Evolutionary conservation across 257 asterid species (phyloP).

Genomic region (Capsicum rhomboideum): DNA sequence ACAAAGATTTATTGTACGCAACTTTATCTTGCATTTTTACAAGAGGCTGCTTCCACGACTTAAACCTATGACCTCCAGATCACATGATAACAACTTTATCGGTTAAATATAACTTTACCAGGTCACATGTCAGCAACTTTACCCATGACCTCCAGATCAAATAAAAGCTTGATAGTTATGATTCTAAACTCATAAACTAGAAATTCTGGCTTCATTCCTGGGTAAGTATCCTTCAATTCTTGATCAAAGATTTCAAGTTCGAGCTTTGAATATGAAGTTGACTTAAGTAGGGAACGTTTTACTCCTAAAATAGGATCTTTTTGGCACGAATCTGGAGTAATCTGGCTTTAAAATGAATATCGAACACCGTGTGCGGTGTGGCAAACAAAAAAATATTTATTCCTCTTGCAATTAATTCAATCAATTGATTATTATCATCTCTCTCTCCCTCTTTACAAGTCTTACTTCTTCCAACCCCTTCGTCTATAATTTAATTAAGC

Average conservation of each 20-base stretch:
- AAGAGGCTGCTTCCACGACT: too few species aligned
- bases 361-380: neutral
- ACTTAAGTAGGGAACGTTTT: neutral
- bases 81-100: too few species aligned
- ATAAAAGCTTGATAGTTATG: too few species aligned
- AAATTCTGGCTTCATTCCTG: neutral
- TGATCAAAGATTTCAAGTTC: neutral
- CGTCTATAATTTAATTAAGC: conserved; percentile 48
- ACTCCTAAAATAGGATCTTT: neutral
- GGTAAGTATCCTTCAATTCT: neutral
- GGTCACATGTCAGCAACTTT: too few species aligned
- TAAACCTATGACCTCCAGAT: too few species aligned
- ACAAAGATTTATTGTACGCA: too few species aligned
- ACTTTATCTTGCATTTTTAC: too few species aligned
- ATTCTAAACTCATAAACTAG: neutral
- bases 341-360: neutral
- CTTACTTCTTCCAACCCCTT: conserved; percentile 12
- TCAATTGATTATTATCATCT: conserved; percentile 7
- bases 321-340: neutral
- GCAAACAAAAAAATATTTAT: neutral
- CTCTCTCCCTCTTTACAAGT: conserved; percentile 9
- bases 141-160: too few species aligned
- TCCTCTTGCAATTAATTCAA: conserved; percentile 16
- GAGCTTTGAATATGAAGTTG: neutral
- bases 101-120: too few species aligned